Evolutionary conservation across 768 basidiomycete genomes (phyloP).

Genomic region (Lactarius pseudohatsudake): DNA sequence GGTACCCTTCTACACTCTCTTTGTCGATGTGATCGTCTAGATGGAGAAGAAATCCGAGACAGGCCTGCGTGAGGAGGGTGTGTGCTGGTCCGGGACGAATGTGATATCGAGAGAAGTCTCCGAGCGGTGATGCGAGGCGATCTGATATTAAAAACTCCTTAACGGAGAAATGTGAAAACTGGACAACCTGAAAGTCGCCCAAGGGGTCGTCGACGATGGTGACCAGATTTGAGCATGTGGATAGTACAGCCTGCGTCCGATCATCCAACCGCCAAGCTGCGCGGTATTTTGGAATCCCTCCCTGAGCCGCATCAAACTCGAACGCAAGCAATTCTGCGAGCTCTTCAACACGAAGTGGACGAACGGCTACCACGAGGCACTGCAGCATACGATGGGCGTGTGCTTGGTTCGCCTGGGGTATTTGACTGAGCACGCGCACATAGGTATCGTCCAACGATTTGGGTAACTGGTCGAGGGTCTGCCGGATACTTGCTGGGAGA

Average conservation of each 20-base stretch:
- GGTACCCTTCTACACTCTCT: neutral
- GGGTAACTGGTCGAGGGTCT: neutral
- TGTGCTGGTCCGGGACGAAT: neutral
- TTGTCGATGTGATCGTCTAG: neutral
- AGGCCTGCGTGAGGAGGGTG: neutral
- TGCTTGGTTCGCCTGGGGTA: neutral
- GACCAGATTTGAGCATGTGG: neutral
- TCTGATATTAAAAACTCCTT: neutral
- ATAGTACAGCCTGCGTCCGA: neutral
- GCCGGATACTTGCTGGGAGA: neutral
- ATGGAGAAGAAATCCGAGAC: neutral
- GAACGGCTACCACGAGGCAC: neutral
- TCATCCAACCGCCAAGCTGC: neutral
- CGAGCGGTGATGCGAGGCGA: neutral
- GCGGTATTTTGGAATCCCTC: neutral
- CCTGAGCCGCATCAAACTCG: neutral
- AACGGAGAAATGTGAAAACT: neutral
- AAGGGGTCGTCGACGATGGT: neutral
- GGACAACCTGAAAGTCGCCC: neutral
- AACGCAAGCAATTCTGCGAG: neutral
- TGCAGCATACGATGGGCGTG: neutral
- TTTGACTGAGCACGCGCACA: neutral
- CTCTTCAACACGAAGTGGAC: neutral
- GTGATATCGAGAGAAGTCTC: neutral
- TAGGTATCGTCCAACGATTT: neutral